phyloP scores from a whole-genome alignment of 768 basidiomycete species.

The Plicaturopsis crispa region DNA sequence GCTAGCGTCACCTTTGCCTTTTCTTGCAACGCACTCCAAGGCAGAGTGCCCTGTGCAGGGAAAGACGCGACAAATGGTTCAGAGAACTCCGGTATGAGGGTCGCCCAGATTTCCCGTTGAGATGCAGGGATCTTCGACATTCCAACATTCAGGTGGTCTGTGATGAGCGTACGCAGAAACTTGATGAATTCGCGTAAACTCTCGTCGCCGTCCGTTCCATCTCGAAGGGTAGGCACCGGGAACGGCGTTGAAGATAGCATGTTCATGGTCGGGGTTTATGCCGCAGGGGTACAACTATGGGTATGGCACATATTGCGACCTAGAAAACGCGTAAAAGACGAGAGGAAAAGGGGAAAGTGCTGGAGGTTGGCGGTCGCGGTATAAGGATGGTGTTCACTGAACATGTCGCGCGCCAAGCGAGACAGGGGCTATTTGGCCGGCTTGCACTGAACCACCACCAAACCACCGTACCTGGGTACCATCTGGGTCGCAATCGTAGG shows the following conservation, averaged over 20 bases:
- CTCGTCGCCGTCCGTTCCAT: conserved; percentile 11
- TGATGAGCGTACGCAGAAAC: conserved; percentile 32
- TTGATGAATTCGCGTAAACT: conserved; percentile 32
- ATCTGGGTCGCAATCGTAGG: no score
- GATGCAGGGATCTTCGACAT: conserved; percentile 19
- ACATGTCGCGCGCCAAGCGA: no score
- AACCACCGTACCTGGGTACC: no score
- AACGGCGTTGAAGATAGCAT: conserved; percentile 14
- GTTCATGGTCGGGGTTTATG: conserved; percentile 17
- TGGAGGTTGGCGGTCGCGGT: no score
- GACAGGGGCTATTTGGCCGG: no score
- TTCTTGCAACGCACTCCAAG: conserved; percentile 51
- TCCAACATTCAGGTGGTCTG: conserved; percentile 26
- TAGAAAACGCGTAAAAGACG: no score
- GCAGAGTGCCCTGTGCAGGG: conserved; percentile 40
- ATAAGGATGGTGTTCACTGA: no score
- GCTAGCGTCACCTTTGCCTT: conserved; percentile 47
- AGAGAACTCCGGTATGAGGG: conserved; percentile 41
- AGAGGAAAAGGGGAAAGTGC: no score
- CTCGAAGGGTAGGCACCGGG: conserved; percentile 19
- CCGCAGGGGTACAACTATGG: no score
- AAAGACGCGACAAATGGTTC: conserved; percentile 48
- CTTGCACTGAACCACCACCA: no score
- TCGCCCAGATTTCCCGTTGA: conserved; percentile 39
- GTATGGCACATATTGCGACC: no score